Evolutionary conservation across 2,329 filamentous ascomycete genomes (phyloP), one percentile per base, ranked within the genome.

Genomic region (Nemania sp.): DNA sequence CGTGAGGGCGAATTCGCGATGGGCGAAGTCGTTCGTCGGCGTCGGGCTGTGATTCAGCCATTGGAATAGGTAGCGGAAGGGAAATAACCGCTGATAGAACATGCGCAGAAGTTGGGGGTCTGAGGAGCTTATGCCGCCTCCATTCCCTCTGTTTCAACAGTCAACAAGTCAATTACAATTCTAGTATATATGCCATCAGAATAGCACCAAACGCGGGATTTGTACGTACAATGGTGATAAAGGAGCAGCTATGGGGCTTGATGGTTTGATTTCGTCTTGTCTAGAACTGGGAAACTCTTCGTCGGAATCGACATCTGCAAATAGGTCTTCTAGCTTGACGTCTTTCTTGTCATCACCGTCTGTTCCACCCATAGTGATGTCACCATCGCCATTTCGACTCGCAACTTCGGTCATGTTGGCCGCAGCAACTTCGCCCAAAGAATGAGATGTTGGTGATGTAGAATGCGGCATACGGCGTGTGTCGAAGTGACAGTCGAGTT

Each of bases 1-100:
- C 1, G 92, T 96, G 68, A 97, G 93, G 15, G 94, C 92, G 70
- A 99, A 97, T 72, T 99, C 94, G 68, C 94, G 88, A 70, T 97
- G 90, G 23, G 80, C 86, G 75, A 97, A 97, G 73, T 97, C 92
- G 61, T 86, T 87, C 4, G 88, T 88, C 0, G 94, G 92, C 6
- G 86, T 86, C 6, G 91, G 88, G 49, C 90, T 90, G 73, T 97
- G 94, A 69, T 97, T 99, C 42, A 99, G 83, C 94, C 94, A 99
- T 72, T 97, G 92, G 74, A 97, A 99, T 17, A 97, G 84, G 57
- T 90, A 88, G 55, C 92, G 86, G 80, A 96, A 99, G 4, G 94
- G 94, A 66, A 97, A 97, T 31, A 99, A 80, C 42, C 94, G 90
- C 68, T 96, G 90, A 71, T 99, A 99, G 76, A 97, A 99, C 60